Conservation (phyloP, 2,329 filamentous ascomycete species). For the Aschersonia sp. region DNA sequence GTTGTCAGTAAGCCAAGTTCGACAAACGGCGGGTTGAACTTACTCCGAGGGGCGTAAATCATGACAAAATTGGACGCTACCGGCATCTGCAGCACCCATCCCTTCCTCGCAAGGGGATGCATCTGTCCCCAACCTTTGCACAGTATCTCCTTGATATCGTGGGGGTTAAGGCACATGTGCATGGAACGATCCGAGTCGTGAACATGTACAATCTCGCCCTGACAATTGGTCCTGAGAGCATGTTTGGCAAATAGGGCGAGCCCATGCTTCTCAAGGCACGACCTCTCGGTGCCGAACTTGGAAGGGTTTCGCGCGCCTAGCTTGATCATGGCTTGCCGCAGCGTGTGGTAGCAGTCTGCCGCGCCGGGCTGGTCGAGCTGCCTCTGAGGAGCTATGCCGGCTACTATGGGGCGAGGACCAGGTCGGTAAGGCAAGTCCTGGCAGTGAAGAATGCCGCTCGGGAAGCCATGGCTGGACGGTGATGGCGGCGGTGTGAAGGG, state of each 20-base stretch:
- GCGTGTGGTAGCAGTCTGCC: constrained; percentile 34
- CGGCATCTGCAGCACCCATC: constrained; percentile 46
- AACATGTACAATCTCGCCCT: constrained; percentile 72
- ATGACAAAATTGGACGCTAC: constrained; percentile 65
- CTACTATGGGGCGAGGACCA: constrained; percentile 51
- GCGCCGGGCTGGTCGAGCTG: constrained; percentile 56
- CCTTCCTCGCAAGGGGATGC: constrained; percentile 51
- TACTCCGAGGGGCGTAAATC: constrained; percentile 62
- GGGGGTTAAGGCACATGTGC: constrained; percentile 68
- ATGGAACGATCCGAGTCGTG: constrained; percentile 63
- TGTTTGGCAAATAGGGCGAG: constrained; percentile 56
- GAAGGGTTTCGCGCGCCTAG: constrained; percentile 31
- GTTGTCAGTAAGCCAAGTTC: not conserved
- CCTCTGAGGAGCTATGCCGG: constrained; percentile 68
- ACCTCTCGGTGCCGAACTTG: constrained; percentile 46
- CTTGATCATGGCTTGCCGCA: constrained; percentile 36
- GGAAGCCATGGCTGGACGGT: constrained; percentile 29
- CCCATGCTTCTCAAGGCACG: constrained; percentile 72
- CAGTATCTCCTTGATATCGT: constrained; percentile 58
- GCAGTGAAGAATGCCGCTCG: constrained; percentile 41
- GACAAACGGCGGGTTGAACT: constrained; percentile 7
- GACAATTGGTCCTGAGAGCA: constrained; percentile 54
- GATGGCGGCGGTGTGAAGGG: constrained; percentile 46
- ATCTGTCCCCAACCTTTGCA: constrained; percentile 67
- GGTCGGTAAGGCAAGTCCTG: constrained; percentile 41